Conservation (phyloP, 768 basidiomycete species). For the Hygrocybe punicea region DNA sequence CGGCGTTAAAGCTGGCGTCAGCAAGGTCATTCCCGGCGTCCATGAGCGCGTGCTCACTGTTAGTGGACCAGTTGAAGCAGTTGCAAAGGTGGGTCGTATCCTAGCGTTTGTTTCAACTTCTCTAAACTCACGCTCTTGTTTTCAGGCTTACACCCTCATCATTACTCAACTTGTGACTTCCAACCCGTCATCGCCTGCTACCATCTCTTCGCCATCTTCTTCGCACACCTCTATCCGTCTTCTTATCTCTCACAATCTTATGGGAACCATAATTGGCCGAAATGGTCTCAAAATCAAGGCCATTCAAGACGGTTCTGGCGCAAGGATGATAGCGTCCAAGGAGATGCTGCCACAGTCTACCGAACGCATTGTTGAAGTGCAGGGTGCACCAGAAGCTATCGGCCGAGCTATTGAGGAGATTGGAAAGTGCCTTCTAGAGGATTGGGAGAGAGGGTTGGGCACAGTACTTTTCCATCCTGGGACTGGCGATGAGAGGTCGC, state of each 20-base stretch:
- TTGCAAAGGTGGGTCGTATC: conserved; percentile 68
- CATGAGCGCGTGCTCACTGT: conserved; percentile 97
- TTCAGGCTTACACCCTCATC: conserved; percentile 91
- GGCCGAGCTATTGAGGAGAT: conserved; percentile 94
- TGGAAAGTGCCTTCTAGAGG: conserved; percentile 90
- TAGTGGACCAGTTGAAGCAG: conserved; percentile 85
- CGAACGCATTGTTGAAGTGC: conserved; percentile 97
- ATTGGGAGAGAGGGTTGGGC: conserved; percentile 92
- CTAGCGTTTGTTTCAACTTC: conserved; percentile 6
- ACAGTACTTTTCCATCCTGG: conserved; percentile 97
- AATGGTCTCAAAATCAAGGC: conserved; percentile 97
- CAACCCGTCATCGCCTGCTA: conserved; percentile 66
- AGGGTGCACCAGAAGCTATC: conserved; percentile 89
- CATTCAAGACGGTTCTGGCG: conserved; percentile 94
- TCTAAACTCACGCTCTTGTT: conserved; percentile 14
- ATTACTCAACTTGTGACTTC: conserved; percentile 85
- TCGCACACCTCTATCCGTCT: conserved; percentile 90
- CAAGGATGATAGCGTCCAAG: conserved; percentile 97
- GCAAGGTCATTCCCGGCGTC: conserved; percentile 96
- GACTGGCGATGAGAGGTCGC: conserved; percentile 66
- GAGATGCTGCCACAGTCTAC: conserved; percentile 99
- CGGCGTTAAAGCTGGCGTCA: conserved; percentile 97
- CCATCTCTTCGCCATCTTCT: conserved; percentile 65
- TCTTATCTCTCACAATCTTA: conserved; percentile 97
- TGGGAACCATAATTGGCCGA: conserved; percentile 98